A percentile compares a stretch with the other conserved stretches of the same genome.
phyloP scores from a whole-genome alignment of 176 grass and related monocot species.

The Tillandsia fasciculata region DNA sequence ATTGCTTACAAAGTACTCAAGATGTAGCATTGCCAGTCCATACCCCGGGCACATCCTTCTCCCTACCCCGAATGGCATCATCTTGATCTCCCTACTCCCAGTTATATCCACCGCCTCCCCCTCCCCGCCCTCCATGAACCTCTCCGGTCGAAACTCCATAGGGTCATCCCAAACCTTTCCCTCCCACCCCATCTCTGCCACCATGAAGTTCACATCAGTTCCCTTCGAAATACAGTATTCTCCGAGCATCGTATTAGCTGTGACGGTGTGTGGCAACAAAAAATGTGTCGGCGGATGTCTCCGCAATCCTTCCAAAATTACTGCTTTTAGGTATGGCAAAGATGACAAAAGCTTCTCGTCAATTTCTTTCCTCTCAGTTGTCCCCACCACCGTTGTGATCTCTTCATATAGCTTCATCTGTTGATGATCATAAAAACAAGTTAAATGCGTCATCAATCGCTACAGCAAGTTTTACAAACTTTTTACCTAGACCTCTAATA shows the following conservation, averaged over 20 bases:
- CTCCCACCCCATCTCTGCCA: constrained; percentile 33
- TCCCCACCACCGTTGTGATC: neutral
- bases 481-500: too few relatives aligned
- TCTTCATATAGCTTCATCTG: constrained; percentile 29
- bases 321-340: constrained; percentile 52
- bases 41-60: constrained; percentile 52
- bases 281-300: constrained; percentile 44
- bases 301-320: constrained; percentile 51
- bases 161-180: constrained; percentile 35
- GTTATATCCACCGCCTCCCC: constrained; percentile 34
- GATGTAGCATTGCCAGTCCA: constrained; percentile 28
- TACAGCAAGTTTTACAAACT: too few relatives aligned
- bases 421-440: too few relatives aligned
- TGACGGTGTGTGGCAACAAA: constrained; percentile 40
- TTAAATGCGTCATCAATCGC: too few relatives aligned
- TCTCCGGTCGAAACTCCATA: constrained; percentile 39
- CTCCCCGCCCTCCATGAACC: constrained; percentile 49
- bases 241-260: constrained; percentile 13
- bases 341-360: constrained; percentile 9
- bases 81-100: constrained; percentile 49
- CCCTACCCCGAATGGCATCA: constrained; percentile 73
- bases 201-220: constrained; percentile 34
- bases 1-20: constrained; percentile 43
- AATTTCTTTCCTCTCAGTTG: neutral
- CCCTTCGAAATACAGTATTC: constrained; percentile 39